Percentiles rank a stretch among this genome's conserved stretches.
Evolutionary conservation across 805 yeast species (phyloP).

Genomic region (Scheffersomyces ergatensis): DNA sequence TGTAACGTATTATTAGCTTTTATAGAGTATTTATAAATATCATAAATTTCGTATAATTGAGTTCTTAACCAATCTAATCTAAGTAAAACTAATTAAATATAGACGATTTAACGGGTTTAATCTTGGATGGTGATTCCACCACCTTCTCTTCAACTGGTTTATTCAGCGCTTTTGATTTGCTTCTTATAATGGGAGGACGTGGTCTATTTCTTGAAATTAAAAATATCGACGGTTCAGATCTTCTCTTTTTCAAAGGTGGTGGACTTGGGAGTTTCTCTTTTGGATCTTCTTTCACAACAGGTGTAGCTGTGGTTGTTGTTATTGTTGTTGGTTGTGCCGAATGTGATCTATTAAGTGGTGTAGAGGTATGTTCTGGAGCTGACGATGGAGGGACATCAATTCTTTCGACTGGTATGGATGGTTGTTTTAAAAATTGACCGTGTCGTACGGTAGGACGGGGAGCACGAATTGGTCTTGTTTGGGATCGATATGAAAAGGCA

Average conservation of each 20-base stretch:
- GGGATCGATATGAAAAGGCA: too few relatives aligned
- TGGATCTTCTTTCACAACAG: too few relatives aligned
- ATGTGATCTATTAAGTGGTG: too few relatives aligned
- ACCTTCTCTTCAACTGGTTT: conserved; percentile 4
- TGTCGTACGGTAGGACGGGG: too few relatives aligned
- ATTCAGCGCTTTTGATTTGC: conserved; percentile 3
- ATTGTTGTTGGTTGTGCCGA: background rate
- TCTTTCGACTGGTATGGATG: too few relatives aligned
- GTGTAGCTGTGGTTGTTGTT: conserved; percentile 3
- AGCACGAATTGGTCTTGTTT: too few relatives aligned
- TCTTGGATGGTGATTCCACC: conserved; percentile 11
- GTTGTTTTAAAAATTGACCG: too few relatives aligned
- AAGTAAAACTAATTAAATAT: conserved; percentile 22
- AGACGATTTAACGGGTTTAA: conserved; percentile 27
- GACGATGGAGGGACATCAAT: background rate
- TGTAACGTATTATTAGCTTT: too few relatives aligned
- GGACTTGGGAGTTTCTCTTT: conserved; percentile 2
- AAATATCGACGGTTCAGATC: conserved; percentile 14
- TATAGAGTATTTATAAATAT: too few relatives aligned
- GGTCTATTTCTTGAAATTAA: conserved; percentile 7
- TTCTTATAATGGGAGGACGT: background rate
- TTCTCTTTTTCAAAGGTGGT: conserved; percentile 8
- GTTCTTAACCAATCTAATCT: too few relatives aligned
- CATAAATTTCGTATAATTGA: too few relatives aligned
- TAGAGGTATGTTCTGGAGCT: too few relatives aligned